Evolutionary conservation across 1,139 yeast genomes (phyloP), one percentile per base, ranked within the genome.

Genomic region (Saccharomyces pastorianus): DNA sequence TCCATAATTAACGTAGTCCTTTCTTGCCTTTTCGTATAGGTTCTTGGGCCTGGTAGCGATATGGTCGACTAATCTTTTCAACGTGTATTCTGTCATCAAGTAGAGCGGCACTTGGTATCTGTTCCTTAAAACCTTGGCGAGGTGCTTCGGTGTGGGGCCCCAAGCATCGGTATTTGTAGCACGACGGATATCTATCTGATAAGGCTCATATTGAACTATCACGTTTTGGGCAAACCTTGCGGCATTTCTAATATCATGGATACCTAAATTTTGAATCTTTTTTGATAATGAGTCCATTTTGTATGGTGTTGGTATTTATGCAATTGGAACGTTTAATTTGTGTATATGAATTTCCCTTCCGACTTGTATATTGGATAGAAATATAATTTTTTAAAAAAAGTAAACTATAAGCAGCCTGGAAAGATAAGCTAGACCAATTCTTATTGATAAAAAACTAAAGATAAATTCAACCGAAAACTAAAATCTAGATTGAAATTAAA

Each of bases 101-200:
- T 66, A 69, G 55, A 69, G 53, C 2, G 72, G 70, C 3, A 68
- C 69, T 54, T 66, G 69, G 49, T 61, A 62, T 53, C 69, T 60
- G 54, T 69, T 64, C 48, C 71, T 59, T 50, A 62, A 28, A n/a
- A 72, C 70, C 51, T 72, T 72, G 31, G 65, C 64, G 56, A 73
- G 59, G 56, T 76, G 76, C 49, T 69, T 66, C 8, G 73, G 66
- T 0, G 78, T 72, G 7, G 79, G 79, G 3, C 79, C 79, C 79
- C 79, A 76, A 3, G 74, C 60, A 58, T 76, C 79, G 5, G 78
- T 76, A 51, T 74, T 76, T 13, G 79, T 76, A 6, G 78, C 75
- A 53, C 73, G 71, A 53, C 79, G 64, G 5, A 75, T 67, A 50
- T 70, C 68, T 14, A 73, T 68, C 55, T 69, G 72, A 53, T 69